Evolutionary conservation across 768 basidiomycete genomes (phyloP).

Genomic region (Candolleomyces eurysporus): DNA sequence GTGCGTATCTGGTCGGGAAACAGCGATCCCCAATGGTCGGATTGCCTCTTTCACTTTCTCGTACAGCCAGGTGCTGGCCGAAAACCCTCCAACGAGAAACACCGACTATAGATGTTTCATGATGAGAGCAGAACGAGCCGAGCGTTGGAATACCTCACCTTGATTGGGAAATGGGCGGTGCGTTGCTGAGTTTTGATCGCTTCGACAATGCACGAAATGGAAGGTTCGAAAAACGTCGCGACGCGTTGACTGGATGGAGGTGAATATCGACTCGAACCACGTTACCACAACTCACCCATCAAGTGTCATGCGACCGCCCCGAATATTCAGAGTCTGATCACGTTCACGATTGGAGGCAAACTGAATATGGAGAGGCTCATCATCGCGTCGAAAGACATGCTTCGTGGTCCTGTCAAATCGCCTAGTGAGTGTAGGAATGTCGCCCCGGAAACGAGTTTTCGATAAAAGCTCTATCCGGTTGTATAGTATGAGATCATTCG

Average conservation of each 20-base stretch:
- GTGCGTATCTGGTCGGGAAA: slow-evolving; percentile 47
- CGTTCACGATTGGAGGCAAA: slow-evolving; percentile 39
- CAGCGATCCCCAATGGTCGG: slow-evolving; percentile 26
- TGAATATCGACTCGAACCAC: background rate
- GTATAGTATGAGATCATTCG: background rate
- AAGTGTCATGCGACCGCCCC: background rate
- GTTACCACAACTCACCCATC: background rate
- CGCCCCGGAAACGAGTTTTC: slow-evolving; percentile 34
- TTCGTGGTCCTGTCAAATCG: slow-evolving; percentile 46
- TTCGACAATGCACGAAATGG: slow-evolving; percentile 22
- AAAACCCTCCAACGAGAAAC: slow-evolving; percentile 53
- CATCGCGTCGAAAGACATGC: slow-evolving; percentile 32
- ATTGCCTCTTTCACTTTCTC: slow-evolving; percentile 35
- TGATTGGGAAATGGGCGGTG: slow-evolving; percentile 11
- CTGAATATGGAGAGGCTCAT: slow-evolving; percentile 39
- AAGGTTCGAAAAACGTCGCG: slow-evolving; percentile 25
- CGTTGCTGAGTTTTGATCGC: slow-evolving; percentile 16
- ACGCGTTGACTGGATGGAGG: slow-evolving; percentile 13
- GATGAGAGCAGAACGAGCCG: background rate
- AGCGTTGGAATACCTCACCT: slow-evolving; percentile 1
- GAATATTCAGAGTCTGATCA: slow-evolving; percentile 25
- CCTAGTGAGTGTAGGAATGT: slow-evolving; percentile 32
- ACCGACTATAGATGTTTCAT: slow-evolving; percentile 25
- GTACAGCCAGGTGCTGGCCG: slow-evolving; percentile 50
- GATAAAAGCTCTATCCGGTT: slow-evolving; percentile 28